Conservation (phyloP, 768 basidiomycete genomes). For the Asterophora parasitica region DNA sequence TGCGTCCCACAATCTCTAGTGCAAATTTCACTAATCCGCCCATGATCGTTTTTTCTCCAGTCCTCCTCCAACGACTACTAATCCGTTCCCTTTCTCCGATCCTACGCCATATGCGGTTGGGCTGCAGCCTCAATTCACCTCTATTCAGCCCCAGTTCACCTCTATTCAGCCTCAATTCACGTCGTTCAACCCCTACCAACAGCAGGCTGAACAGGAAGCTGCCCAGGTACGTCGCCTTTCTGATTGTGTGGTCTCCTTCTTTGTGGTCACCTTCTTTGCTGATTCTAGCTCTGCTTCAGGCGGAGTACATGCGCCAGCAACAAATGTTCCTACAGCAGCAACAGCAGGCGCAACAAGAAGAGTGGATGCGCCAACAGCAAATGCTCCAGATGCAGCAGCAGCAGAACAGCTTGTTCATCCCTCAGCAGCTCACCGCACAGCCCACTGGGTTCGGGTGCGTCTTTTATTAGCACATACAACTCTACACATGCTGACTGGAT, state of each 20-base stretch:
- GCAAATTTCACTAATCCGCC: slow-evolving; percentile 4
- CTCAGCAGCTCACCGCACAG: slow-evolving; percentile 33
- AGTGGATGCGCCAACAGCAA: slow-evolving; percentile 41
- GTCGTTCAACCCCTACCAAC: slow-evolving; percentile 91
- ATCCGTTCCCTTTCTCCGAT: slow-evolving; percentile 62
- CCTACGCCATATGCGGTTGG: slow-evolving; percentile 55
- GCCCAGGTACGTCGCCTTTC: slow-evolving; percentile 42
- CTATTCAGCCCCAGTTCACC: slow-evolving; percentile 74
- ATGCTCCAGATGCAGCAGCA: slow-evolving; percentile 43
- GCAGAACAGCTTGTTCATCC: slow-evolving; percentile 33
- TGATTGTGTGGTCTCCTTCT: slow-evolving; percentile 31
- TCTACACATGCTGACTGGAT: neutral
- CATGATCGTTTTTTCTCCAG: slow-evolving; percentile 26
- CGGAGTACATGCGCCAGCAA: slow-evolving; percentile 72
- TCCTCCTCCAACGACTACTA: slow-evolving; percentile 31
- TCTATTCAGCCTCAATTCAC: slow-evolving; percentile 81
- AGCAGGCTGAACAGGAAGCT: slow-evolving; percentile 88
- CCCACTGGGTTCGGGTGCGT: slow-evolving; percentile 75
- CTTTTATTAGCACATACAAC: neutral
- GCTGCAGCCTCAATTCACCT: slow-evolving; percentile 47
- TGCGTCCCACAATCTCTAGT: slow-evolving; percentile 35
- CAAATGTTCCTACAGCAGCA: slow-evolving; percentile 58
- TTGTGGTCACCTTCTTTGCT: slow-evolving; percentile 23
- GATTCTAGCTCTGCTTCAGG: slow-evolving; percentile 29
- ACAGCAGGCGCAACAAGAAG: slow-evolving; percentile 42